Percentiles rank a stretch among this genome's conserved stretches.
Conservation (phyloP, 2,329 filamentous ascomycete genomes). For the Lachnellula arida region DNA sequence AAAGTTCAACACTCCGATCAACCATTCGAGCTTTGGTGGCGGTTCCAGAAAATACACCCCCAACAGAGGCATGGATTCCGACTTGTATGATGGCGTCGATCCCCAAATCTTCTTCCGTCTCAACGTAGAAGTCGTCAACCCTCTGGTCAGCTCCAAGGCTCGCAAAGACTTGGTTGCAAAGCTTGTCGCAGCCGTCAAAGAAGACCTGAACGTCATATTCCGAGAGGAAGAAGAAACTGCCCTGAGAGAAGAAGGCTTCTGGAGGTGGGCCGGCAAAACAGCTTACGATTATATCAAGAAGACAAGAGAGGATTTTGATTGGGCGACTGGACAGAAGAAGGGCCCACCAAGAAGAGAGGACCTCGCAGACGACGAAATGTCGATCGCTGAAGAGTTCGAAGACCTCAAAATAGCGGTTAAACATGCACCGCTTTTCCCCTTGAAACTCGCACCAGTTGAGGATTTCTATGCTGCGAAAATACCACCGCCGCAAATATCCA, state of each 20-base stretch:
- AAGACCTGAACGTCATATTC: slow-evolving; percentile 25
- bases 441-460: background rate
- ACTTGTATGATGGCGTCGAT: slow-evolving; percentile 23
- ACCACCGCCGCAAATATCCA: background rate
- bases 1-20: slow-evolving; percentile 15
- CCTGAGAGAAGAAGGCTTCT: slow-evolving; percentile 29
- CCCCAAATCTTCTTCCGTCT: slow-evolving; percentile 27
- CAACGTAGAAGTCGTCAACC: slow-evolving; percentile 21
- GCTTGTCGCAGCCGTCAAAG: slow-evolving; percentile 23
- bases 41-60: slow-evolving; percentile 18
- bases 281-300: slow-evolving; percentile 19
- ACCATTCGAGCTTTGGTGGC: slow-evolving; percentile 14
- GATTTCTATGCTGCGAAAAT: background rate
- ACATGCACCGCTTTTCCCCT: background rate
- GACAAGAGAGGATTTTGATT: slow-evolving; percentile 23
- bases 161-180: slow-evolving; percentile 27
- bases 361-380: background rate
- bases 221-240: slow-evolving; percentile 24
- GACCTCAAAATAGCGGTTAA: background rate
- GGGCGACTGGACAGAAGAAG: slow-evolving; percentile 29
- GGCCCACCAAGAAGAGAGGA: background rate
- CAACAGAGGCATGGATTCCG: slow-evolving; percentile 1
- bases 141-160: slow-evolving; percentile 16
- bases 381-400: background rate
- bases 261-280: slow-evolving; percentile 29